These are phyloP conservation scores for Sonneratia caseolaris DNA, from an alignment of 345 rosid genomes.

Conservation along the genomic window DNA sequence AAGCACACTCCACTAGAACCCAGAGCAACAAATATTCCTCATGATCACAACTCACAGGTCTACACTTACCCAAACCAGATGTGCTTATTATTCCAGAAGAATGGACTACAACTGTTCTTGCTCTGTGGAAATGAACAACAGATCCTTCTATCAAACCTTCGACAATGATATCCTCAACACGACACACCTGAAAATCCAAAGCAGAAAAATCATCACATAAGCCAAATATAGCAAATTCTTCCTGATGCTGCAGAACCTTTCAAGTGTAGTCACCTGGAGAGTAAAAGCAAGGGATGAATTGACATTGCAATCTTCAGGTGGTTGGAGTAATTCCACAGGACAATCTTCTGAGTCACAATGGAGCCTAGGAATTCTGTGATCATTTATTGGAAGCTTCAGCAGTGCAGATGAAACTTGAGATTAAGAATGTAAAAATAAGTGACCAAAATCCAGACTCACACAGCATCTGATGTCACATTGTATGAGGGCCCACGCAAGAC, in stretches of 20 bases:
- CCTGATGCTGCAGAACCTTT: conserved; percentile 1
- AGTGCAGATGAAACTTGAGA: conserved; percentile 7
- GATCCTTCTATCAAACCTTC: conserved; percentile 92
- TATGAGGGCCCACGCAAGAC: conserved; percentile 77
- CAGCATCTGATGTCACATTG: conserved; percentile 70
- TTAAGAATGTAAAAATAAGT: not conserved
- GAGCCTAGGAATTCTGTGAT: conserved; percentile 70
- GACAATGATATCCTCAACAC: conserved; percentile 87
- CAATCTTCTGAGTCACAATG: conserved; percentile 72
- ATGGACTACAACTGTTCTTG: conserved; percentile 64
- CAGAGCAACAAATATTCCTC: not conserved
- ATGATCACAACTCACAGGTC: not conserved
- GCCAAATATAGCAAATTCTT: conserved; percentile 7
- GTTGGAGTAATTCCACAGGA: conserved; percentile 74
- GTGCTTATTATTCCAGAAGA: conserved; percentile 75
- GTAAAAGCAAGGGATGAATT: conserved; percentile 92
- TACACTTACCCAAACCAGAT: conserved; percentile 67
- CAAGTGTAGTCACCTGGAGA: conserved; percentile 53
- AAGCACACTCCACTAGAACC: not conserved
- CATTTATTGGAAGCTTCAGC: conserved; percentile 11
- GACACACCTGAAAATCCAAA: conserved; percentile 61
- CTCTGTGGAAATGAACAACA: conserved; percentile 86
- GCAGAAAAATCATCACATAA: conserved; percentile 11
- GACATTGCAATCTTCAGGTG: conserved; percentile 99
- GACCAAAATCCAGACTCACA: conserved; percentile 48